Conservation (phyloP, 2,329 filamentous ascomycete genomes). For the Ophiostoma sp. region DNA sequence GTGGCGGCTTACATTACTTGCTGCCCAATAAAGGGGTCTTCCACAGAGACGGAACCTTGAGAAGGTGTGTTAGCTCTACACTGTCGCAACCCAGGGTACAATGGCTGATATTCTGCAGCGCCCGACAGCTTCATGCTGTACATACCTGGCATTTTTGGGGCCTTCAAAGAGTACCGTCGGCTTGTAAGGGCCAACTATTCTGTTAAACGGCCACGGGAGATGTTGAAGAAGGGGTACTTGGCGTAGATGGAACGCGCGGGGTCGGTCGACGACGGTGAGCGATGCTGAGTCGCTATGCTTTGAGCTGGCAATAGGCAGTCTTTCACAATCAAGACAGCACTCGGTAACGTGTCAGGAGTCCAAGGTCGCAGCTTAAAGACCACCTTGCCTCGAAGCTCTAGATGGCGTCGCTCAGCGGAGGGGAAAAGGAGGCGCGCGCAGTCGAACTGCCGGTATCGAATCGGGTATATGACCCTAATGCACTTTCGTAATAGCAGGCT, state of each 20-base stretch:
- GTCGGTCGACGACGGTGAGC: not conserved
- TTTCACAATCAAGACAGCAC: not conserved
- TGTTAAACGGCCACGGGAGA: not conserved
- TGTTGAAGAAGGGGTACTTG: too few relatives aligned
- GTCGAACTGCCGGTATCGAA: not conserved
- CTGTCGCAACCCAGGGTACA: too few relatives aligned
- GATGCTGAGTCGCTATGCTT: not conserved
- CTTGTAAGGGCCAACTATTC: not conserved
- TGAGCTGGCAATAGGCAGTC: not conserved
- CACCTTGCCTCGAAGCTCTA: not conserved
- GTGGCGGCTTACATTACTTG: conserved; percentile 25
- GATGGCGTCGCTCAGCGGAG: not conserved
- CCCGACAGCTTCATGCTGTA: not conserved
- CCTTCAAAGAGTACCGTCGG: not conserved
- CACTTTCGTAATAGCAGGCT: too few relatives aligned
- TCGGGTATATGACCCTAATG: not conserved
- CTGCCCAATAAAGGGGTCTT: conserved; percentile 28
- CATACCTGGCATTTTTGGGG: not conserved
- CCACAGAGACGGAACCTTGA: conserved; percentile 14
- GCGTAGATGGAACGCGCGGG: not conserved
- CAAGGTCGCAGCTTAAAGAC: not conserved
- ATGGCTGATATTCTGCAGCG: not conserved
- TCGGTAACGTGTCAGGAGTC: not conserved
- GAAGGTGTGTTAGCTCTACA: not conserved
- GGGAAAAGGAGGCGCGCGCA: not conserved